phyloP scores from a whole-genome alignment of 2,329 filamentous ascomycete species.

The Aaosphaeria arxii region DNA sequence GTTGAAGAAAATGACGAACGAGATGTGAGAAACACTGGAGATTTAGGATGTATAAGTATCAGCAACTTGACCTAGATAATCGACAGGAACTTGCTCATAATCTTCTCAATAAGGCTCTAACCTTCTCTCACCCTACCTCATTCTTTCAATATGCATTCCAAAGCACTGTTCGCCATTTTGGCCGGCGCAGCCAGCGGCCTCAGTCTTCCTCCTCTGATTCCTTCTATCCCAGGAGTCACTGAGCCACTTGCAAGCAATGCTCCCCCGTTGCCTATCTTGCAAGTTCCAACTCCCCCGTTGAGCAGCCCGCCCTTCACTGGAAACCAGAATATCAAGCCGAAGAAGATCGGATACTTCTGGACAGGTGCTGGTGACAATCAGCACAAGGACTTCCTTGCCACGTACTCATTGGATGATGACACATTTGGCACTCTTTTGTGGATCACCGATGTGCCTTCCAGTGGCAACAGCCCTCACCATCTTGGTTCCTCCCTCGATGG shows the following conservation, averaged over 20 bases:
- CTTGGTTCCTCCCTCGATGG: slow-evolving; percentile 54
- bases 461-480: slow-evolving; percentile 61
- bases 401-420: slow-evolving; percentile 59
- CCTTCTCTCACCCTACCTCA: slow-evolving; percentile 7
- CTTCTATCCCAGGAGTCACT: slow-evolving; percentile 58
- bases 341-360: slow-evolving; percentile 67
- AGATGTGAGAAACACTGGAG: slow-evolving; percentile 1
- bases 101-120: slow-evolving; percentile 22
- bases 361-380: slow-evolving; percentile 59
- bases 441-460: slow-evolving; percentile 57
- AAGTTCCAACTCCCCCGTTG: slow-evolving; percentile 59
- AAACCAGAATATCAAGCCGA: slow-evolving; percentile 55
- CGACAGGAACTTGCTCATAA: slow-evolving; percentile 20
- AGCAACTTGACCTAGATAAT: slow-evolving; percentile 1
- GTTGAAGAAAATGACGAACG: slow-evolving; percentile 10
- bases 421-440: slow-evolving; percentile 60
- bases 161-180: slow-evolving; percentile 15
- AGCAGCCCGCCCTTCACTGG: slow-evolving; percentile 52
- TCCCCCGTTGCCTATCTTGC: slow-evolving; percentile 57
- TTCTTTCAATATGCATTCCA: slow-evolving; percentile 18
- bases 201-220: slow-evolving; percentile 55
- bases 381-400: slow-evolving; percentile 59
- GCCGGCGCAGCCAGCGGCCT: slow-evolving; percentile 20
- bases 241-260: slow-evolving; percentile 51
- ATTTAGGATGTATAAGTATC: slow-evolving; percentile 18